A percentile compares a stretch with the other conserved stretches of the same genome.
phyloP scores from a whole-genome alignment of 1,139 yeast species.

The Yamadazyma diddensiae region DNA sequence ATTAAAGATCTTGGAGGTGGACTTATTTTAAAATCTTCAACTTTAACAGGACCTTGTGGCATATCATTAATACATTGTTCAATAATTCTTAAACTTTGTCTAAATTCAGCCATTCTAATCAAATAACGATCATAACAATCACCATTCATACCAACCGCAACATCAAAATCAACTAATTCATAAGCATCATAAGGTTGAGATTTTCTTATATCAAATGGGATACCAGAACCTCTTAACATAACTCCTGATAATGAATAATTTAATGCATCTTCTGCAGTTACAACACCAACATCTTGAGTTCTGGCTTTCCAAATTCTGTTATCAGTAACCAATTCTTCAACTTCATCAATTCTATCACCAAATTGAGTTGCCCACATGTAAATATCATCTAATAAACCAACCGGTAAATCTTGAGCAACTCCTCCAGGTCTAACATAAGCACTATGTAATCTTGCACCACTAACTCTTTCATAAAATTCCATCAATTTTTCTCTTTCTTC shows the following conservation, averaged over 20 bases:
- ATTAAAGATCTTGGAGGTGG: conserved; percentile 80
- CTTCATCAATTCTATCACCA: conserved; percentile 89
- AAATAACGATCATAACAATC: conserved; percentile 91
- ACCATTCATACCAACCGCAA: conserved; percentile 84
- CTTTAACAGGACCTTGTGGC: conserved; percentile 92
- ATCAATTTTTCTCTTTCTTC: conserved; percentile 91
- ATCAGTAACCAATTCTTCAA: conserved; percentile 85
- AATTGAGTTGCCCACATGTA: conserved; percentile 97
- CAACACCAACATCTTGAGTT: conserved; percentile 75
- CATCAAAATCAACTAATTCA: conserved; percentile 80
- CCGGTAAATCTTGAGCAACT: conserved; percentile 84
- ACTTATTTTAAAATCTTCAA: conserved; percentile 81
- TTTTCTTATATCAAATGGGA: conserved; percentile 84
- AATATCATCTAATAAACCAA: conserved; percentile 82
- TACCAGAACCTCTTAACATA: conserved; percentile 88
- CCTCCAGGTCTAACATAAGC: conserved; percentile 94
- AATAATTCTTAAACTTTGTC: conserved; percentile 85
- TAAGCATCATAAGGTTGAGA: conserved; percentile 90
- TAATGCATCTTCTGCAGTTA: conserved; percentile 84
- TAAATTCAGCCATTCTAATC: conserved; percentile 86
- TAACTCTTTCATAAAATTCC: conserved; percentile 91
- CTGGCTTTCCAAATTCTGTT: conserved; percentile 93
- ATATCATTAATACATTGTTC: conserved; percentile 88
- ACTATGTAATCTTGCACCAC: conserved; percentile 87
- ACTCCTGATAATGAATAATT: conserved; percentile 82